phyloP scores from a whole-genome alignment of 2,329 filamentous ascomycete species.

The Stylonectria norvegica region DNA sequence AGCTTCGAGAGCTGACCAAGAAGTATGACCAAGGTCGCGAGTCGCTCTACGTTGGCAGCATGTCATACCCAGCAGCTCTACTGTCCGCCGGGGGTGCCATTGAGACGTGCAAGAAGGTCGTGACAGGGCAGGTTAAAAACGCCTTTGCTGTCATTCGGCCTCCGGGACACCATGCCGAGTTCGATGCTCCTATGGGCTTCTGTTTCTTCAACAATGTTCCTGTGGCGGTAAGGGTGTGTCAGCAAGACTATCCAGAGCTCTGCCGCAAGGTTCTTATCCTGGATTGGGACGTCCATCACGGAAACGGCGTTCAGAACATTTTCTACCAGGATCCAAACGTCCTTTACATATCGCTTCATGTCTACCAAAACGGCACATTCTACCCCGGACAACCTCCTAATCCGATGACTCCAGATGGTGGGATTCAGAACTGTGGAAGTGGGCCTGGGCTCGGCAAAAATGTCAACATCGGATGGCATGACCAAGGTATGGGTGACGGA shows the following conservation, averaged over 20 bases:
- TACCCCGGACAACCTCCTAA: conserved; percentile 70
- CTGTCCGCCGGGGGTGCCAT: conserved; percentile 91
- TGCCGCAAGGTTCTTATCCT: conserved; percentile 90
- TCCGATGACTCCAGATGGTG: conserved; percentile 56
- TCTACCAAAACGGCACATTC: conserved; percentile 78
- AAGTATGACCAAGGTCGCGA: conserved; percentile 62
- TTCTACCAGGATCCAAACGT: conserved; percentile 95
- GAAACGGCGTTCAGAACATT: conserved; percentile 93
- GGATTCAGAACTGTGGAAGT: conserved; percentile 56
- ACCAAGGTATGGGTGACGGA: conserved; percentile 84
- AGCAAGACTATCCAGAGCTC: conserved; percentile 70
- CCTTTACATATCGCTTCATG: conserved; percentile 91
- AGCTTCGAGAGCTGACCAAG: conserved; percentile 66
- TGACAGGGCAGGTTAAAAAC: conserved; percentile 81
- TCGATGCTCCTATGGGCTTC: conserved; percentile 82
- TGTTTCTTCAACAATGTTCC: conserved; percentile 98
- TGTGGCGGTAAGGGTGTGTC: conserved; percentile 84
- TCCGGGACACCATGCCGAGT: conserved; percentile 92
- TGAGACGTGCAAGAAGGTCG: conserved; percentile 91
- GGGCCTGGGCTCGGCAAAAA: conserved; percentile 57
- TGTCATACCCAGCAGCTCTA: conserved; percentile 76
- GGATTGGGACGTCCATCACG: conserved; percentile 81
- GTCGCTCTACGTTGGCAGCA: conserved; percentile 78
- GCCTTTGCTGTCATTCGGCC: conserved; percentile 93
- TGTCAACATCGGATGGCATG: conserved; percentile 65